Conservation (phyloP, 805 yeast genomes). For the Tetrapisispora fleetii region DNA sequence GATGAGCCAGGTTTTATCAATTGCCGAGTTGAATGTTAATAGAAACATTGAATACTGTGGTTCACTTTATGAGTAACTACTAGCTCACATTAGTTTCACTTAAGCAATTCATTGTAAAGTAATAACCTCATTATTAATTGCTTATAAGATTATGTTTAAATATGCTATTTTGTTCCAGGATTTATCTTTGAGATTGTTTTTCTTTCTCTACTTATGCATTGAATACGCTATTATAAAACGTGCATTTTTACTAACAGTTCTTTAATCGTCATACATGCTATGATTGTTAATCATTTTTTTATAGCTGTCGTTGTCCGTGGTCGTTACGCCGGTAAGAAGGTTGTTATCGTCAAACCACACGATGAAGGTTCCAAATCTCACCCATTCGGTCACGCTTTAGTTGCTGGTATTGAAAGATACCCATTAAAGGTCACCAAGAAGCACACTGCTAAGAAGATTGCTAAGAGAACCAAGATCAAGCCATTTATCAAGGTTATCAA, state of each 20-base stretch:
- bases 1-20: too few species aligned
- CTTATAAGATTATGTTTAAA: too few species aligned
- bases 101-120: too few species aligned
- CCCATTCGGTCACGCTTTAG: slow-evolving; percentile 98
- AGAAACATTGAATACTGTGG: too few species aligned
- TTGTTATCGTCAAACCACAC: slow-evolving; percentile 95
- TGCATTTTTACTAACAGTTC: slow-evolving; percentile 21
- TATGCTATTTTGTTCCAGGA: neutral
- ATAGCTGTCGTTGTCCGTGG: slow-evolving; percentile 98
- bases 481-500: slow-evolving; percentile 97
- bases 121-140: too few species aligned
- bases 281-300: slow-evolving; percentile 2
- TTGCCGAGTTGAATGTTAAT: too few species aligned
- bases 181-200: too few species aligned
- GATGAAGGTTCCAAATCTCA: slow-evolving; percentile 98
- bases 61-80: too few species aligned
- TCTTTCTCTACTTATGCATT: neutral
- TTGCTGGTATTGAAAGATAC: slow-evolving; percentile 98
- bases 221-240: neutral
- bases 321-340: slow-evolving; percentile 99
- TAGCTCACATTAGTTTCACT: too few species aligned
- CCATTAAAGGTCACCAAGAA: slow-evolving; percentile 94
- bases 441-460: slow-evolving; percentile 92
- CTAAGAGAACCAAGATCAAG: slow-evolving; percentile 96
- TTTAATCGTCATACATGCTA: neutral